A percentile compares a stretch with the other conserved stretches of the same genome.
These are phyloP conservation scores for Paramecium sexaurelia DNA, from an alignment of 73 alveolate genomes.

Conservation along the genomic window DNA sequence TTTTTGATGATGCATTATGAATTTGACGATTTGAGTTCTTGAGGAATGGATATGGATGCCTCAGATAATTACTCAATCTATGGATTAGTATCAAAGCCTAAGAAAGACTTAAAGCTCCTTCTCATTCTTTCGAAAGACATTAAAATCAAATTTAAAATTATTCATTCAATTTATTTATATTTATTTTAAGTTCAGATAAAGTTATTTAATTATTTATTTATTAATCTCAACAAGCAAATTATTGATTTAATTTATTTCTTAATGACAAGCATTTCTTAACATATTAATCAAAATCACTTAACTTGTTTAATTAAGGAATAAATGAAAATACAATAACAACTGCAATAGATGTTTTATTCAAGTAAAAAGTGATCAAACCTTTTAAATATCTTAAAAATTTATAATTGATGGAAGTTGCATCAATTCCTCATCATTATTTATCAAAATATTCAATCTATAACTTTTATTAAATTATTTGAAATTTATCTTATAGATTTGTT, in stretches of 20 bases:
- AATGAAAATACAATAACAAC: conserved; percentile 83
- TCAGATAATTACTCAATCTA: neutral
- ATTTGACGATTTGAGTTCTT: neutral
- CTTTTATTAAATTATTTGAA: conserved; percentile 76
- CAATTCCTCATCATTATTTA: conserved; percentile 76
- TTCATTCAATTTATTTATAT: neutral
- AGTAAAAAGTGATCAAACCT: conserved; percentile 81
- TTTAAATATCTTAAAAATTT: conserved; percentile 93
- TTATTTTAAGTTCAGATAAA: neutral
- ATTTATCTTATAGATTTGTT: conserved; percentile 77
- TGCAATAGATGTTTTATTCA: conserved; percentile 83
- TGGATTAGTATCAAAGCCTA: neutral
- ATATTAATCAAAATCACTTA: neutral
- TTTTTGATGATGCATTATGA: neutral
- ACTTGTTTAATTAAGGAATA: conserved; percentile 61
- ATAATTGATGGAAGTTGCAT: conserved; percentile 94
- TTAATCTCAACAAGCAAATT: neutral
- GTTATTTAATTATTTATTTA: neutral
- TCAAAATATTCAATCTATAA: conserved; percentile 83
- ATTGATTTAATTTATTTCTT: neutral
- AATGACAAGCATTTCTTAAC: neutral
- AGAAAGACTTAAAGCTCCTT: neutral
- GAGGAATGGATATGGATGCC: neutral
- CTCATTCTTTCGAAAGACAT: neutral
- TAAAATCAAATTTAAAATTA: neutral